Evolutionary conservation across 768 basidiomycete genomes (phyloP), one percentile per base, ranked within the genome.

Genomic region (Lyophyllum atratum): DNA sequence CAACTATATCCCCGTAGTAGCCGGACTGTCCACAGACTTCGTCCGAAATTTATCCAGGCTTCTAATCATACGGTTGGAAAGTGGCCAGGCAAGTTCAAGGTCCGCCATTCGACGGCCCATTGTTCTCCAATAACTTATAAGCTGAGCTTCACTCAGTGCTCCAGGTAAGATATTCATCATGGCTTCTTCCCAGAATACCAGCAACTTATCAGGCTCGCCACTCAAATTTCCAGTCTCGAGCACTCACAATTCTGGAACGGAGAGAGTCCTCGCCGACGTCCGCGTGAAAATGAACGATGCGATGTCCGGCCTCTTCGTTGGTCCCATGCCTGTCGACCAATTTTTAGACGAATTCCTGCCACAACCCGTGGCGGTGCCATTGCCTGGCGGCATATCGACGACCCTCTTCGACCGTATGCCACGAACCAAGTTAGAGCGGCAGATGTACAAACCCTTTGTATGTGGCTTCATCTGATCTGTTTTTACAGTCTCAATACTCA

Each of bases 91-190:
- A 7, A 42, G 43, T 25, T 25, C 17, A 44, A 44, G 43, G 10
- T 44, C 22, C 24, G 43, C 43, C 22, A 11, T 24, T 12, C 12
- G 10, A 24, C 43, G 17, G 10, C 12, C 8, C 43, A 44, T 44
- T 49, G 48, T 49, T 21, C 29, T 21, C 12, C 15, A 9, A 29
- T 31, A 19, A 33, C 26, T 3, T 49, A 49, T 49, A 34, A 22
- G 22, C 1, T 22, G 21, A 19, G 19, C 33, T 6, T n/a, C 5
- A 19, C 31, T 22, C 21, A 25, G 21, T 34, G n/a, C 5, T 5
- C 87, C 14, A 49, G 48, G 48, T 49, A 49, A 33, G 48, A 49
- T 37, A 12, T 33, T 14, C 11, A 11, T 14, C 14, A 49, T 46
- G 43, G 21, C 43, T 6, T 3, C 7, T 29, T 1, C 45, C 2